Evolutionary conservation across 495 filamentous ascomycete genomes (phyloP).

Genomic region (Penicillium cataractarum): DNA sequence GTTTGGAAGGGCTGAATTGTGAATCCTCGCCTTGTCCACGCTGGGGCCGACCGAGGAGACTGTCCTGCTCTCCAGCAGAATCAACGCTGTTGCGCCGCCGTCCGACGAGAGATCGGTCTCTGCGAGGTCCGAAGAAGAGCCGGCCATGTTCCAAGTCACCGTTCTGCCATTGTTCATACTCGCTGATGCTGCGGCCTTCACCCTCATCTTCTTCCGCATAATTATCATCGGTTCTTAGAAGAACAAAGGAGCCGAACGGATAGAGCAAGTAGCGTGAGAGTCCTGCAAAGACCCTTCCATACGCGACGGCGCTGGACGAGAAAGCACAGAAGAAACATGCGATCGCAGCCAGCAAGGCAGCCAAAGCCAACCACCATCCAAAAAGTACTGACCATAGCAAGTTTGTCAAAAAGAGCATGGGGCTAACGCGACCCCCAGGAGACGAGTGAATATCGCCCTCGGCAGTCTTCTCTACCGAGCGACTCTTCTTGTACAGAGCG

Average conservation of each 20-base stretch:
- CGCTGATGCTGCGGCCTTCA: constrained; percentile 98
- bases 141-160: constrained; percentile 94
- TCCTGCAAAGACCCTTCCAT: constrained; percentile 83
- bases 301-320: constrained; percentile 77
- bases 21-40: constrained; percentile 53
- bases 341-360: constrained; percentile 70
- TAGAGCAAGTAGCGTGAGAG: constrained; percentile 89
- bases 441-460: constrained; percentile 97
- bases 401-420: constrained; percentile 83
- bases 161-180: constrained; percentile 99
- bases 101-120: constrained; percentile 80
- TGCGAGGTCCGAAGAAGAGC: constrained; percentile 90
- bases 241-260: constrained; percentile 94
- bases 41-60: constrained; percentile 74
- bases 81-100: constrained; percentile 86
- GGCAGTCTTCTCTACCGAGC: constrained; percentile 93
- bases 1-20: constrained; percentile 68
- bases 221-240: constrained; percentile 87
- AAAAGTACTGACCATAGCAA: constrained; percentile 88
- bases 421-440: constrained; percentile 84
- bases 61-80: constrained; percentile 85
- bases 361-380: constrained; percentile 94
- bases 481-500: constrained; percentile 94
- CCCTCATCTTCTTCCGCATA: constrained; percentile 96
- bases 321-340: constrained; percentile 81